phyloP scores from a whole-genome alignment of 768 basidiomycete species.

The Lactarius hatsudake region DNA sequence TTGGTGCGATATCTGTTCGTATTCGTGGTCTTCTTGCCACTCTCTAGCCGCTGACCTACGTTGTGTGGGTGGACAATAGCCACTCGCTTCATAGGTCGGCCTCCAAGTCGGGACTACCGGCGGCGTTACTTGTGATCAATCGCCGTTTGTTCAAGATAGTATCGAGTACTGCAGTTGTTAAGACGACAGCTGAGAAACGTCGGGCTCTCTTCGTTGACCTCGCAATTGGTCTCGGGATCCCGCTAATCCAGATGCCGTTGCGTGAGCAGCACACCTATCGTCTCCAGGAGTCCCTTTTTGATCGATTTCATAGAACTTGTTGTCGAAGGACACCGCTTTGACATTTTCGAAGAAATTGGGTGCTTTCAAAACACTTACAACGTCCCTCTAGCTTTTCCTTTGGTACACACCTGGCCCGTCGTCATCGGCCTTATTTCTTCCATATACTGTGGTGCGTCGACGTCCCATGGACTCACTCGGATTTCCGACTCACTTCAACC shows the following conservation, averaged over 20 bases:
- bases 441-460: conserved; percentile 35
- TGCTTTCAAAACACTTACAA: conserved; percentile 47
- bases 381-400: conserved; percentile 35
- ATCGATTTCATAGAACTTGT: conserved; percentile 45
- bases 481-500: not conserved
- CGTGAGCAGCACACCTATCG: conserved; percentile 28
- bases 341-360: conserved; percentile 56
- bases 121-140: conserved; percentile 39
- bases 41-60: not conserved
- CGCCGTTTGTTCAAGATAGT: conserved; percentile 35
- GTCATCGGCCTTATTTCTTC: conserved; percentile 31
- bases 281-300: conserved; percentile 3
- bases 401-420: conserved; percentile 34
- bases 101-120: conserved; percentile 33
- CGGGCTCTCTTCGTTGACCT: conserved; percentile 17
- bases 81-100: conserved; percentile 32
- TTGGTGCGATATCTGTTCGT: conserved; percentile 59
- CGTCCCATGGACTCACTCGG: not conserved
- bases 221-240: conserved; percentile 18
- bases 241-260: conserved; percentile 31
- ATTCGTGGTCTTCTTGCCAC: not conserved
- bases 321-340: conserved; percentile 61
- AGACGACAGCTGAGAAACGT: conserved; percentile 11
- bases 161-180: conserved; percentile 4
- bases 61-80: conserved; percentile 27